A percentile compares a stretch with the other conserved stretches of the same genome.
Conservation (phyloP, 768 basidiomycete species). For the Clitopilus passeckerianus region DNA sequence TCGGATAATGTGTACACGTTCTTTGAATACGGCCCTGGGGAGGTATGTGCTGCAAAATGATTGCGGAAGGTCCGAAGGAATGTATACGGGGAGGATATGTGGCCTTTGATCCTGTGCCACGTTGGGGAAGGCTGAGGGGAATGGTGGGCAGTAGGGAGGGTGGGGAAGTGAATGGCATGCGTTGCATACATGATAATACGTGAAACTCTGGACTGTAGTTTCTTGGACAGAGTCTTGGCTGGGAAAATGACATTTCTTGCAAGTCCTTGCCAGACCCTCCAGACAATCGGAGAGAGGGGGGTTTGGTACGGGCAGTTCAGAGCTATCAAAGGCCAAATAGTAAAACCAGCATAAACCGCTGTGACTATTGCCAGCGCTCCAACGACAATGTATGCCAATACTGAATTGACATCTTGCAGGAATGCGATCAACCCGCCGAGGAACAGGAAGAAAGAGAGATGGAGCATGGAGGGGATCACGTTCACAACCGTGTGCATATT, state of each 20-base stretch:
- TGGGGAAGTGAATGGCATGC: too few relatives aligned
- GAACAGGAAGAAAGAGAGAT: background rate
- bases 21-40: too few relatives aligned
- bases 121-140: too few relatives aligned
- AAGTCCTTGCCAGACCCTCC: slow-evolving; percentile 19
- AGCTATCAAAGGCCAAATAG: slow-evolving; percentile 25
- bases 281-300: slow-evolving; percentile 25
- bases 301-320: slow-evolving; percentile 25
- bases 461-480: background rate
- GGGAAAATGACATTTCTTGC: too few relatives aligned
- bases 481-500: background rate
- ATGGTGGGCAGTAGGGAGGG: too few relatives aligned
- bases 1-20: background rate
- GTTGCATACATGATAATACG: too few relatives aligned
- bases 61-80: too few relatives aligned
- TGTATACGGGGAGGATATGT: too few relatives aligned
- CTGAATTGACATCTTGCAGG: background rate
- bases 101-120: too few relatives aligned
- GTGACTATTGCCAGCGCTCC: background rate
- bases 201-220: too few relatives aligned
- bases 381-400: background rate
- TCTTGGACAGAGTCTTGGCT: too few relatives aligned
- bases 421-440: background rate
- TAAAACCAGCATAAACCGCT: slow-evolving; percentile 23
- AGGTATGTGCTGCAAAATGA: too few relatives aligned